Base-by-base conservation (phyloP, 345 rosid species). In the Diplotaxis tenuifolia region DNA sequence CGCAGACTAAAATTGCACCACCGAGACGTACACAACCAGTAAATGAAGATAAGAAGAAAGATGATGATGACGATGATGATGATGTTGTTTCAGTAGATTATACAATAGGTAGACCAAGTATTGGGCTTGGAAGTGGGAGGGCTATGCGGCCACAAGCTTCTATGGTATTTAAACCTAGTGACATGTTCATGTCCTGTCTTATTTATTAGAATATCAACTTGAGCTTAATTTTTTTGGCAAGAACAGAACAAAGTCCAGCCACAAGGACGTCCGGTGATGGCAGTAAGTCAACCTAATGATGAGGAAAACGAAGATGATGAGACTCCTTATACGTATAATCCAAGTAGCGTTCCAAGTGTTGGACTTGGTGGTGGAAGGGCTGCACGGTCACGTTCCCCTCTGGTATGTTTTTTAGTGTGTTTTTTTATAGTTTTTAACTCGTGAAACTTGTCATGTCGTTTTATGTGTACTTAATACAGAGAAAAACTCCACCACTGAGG, bases 71-170 rank as follows among this genome's bases (percentile, higher is more conserved):
- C 4, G 52, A 72, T 20, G 80, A 66, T 50, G 80, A 72, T 55
- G 81, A 80, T 21, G 83, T 68, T 67, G 72, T 73, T 67, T 67
- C 74, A 14, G 70, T 72, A 12, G 81, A 78, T 73, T 62, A 73
- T 55, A 19, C 74, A 12, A 80, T 78, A 57, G 83, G 86, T 29
- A 82, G 60, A 11, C 76, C 80, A 5, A 79, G 82, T 67, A 83
- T 84, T 69, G 88, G 90, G 40, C 85, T 81, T 79, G 87, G 71
- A 34, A 69, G 83, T 68, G 86, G 85, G 57, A 86, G 83, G 68
- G 23, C 78, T 58, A 68, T 74, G 77, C 79, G 72, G 23, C 36
- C 87, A 12, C 80, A 79, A 25, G 22, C 84, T 69, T 82, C 86
- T 32, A 62, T 74, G 87, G 90, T 84, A 81, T 19, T 65, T 4